phyloP scores from a whole-genome alignment of 2,329 filamentous ascomycete genomes.

The Arthrinium phaeospermum region DNA sequence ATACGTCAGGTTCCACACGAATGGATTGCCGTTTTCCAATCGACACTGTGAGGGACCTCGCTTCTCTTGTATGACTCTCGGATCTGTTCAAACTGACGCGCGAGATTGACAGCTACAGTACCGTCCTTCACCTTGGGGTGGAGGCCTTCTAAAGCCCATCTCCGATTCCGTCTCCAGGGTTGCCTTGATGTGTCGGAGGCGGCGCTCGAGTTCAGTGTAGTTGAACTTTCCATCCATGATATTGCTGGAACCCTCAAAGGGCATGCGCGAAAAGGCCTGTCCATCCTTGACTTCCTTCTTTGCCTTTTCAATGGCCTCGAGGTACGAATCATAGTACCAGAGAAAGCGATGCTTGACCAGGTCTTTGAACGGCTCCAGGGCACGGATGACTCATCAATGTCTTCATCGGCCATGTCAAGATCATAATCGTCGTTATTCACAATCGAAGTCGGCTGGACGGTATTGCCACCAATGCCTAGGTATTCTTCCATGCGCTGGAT shows the following conservation, averaged over 20 bases:
- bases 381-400: conserved; percentile 55
- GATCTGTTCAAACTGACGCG: conserved; percentile 84
- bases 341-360: conserved; percentile 89
- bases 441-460: conserved; percentile 39
- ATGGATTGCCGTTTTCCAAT: conserved; percentile 84
- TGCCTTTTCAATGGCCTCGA: conserved; percentile 71
- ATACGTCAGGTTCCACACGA: conserved; percentile 86
- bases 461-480: conserved; percentile 65
- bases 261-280: conserved; percentile 76
- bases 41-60: conserved; percentile 75
- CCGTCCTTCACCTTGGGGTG: conserved; percentile 67
- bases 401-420: conserved; percentile 53
- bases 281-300: conserved; percentile 67
- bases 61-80: conserved; percentile 74
- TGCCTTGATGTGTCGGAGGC: conserved; percentile 71
- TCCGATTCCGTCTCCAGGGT: conserved; percentile 74
- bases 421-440: conserved; percentile 48
- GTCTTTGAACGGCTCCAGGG: conserved; percentile 89
- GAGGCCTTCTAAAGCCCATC: conserved; percentile 75
- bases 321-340: conserved; percentile 94
- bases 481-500: conserved; percentile 85
- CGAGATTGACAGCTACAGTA: conserved; percentile 80
- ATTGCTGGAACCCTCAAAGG: conserved; percentile 81
- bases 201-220: conserved; percentile 74
- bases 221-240: conserved; percentile 86